Conservation (phyloP, 2,329 filamentous ascomycete species). For the Colletotrichum sublineola region DNA sequence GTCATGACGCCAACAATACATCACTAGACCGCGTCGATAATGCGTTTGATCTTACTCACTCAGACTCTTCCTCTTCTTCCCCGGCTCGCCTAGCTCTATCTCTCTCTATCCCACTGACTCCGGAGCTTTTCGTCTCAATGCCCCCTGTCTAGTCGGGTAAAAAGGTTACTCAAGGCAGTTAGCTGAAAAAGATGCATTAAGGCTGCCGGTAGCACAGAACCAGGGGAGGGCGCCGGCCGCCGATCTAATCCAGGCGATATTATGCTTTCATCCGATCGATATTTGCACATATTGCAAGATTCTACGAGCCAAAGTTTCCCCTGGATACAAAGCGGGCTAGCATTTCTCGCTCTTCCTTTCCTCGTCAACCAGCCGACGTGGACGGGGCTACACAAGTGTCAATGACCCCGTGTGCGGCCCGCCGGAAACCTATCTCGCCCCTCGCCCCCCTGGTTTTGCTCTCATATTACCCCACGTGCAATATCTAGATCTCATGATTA, state of each 20-base stretch:
- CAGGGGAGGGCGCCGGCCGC: neutral
- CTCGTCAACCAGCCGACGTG: slow-evolving; percentile 5
- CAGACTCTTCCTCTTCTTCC: neutral
- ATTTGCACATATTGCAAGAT: neutral
- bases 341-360: neutral
- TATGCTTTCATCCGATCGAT: slow-evolving; percentile 19
- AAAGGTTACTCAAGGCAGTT: neutral
- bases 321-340: neutral
- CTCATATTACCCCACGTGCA: slow-evolving; percentile 31
- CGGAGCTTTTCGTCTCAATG: neutral
- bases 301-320: neutral
- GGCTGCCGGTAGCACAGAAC: neutral
- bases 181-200: neutral
- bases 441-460: slow-evolving; percentile 15
- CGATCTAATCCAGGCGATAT: neutral
- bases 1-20: slow-evolving; percentile 41
- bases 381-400: neutral
- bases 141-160: neutral
- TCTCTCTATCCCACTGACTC: neutral
- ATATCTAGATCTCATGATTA: slow-evolving; percentile 34
- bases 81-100: neutral
- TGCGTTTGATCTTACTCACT: slow-evolving; percentile 18
- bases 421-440: slow-evolving; percentile 18
- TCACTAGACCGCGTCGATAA: slow-evolving; percentile 33
- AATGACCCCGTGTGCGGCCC: slow-evolving; percentile 29